Percentiles rank a stretch among this genome's conserved stretches.
phyloP scores from a whole-genome alignment of 2,329 filamentous ascomycete genomes.

The Penicillium janthinellum region DNA sequence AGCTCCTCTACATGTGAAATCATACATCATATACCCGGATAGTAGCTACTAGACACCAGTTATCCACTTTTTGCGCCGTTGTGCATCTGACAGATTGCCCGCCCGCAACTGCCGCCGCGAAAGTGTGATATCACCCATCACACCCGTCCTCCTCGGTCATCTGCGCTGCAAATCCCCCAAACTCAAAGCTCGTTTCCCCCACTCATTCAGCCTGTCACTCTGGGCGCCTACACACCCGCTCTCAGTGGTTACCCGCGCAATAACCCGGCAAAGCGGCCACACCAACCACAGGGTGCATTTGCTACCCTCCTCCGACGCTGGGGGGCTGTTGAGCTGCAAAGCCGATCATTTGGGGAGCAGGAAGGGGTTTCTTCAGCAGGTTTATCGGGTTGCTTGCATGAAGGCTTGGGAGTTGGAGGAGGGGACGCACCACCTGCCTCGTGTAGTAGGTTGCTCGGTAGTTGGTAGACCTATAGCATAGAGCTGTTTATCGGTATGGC shows the following conservation, averaged over 20 bases:
- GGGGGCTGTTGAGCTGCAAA: background rate
- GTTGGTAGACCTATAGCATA: background rate
- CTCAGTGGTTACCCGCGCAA: constrained; percentile 12
- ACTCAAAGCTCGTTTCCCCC: constrained; percentile 12
- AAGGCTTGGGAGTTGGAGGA: background rate
- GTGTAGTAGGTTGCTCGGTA: background rate
- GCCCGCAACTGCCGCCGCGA: constrained; percentile 2
- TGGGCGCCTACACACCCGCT: constrained; percentile 12
- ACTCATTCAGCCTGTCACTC: constrained; percentile 9
- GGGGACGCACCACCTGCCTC: background rate
- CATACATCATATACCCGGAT: background rate
- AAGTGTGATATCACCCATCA: constrained; percentile 11
- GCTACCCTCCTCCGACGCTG: background rate
- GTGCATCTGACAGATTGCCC: constrained; percentile 19
- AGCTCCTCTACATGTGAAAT: background rate
- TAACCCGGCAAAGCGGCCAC: background rate
- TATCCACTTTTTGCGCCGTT: background rate
- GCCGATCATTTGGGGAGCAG: background rate
- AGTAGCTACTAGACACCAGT: background rate
- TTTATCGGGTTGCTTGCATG: background rate
- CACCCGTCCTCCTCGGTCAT: constrained; percentile 13
- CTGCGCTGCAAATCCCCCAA: constrained; percentile 22
- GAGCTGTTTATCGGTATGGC: background rate
- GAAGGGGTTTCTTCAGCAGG: background rate
- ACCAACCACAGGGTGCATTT: background rate